Evolutionary conservation across 2,329 filamentous ascomycete genomes (phyloP).

Genomic region (Ophiostoma sp.): DNA sequence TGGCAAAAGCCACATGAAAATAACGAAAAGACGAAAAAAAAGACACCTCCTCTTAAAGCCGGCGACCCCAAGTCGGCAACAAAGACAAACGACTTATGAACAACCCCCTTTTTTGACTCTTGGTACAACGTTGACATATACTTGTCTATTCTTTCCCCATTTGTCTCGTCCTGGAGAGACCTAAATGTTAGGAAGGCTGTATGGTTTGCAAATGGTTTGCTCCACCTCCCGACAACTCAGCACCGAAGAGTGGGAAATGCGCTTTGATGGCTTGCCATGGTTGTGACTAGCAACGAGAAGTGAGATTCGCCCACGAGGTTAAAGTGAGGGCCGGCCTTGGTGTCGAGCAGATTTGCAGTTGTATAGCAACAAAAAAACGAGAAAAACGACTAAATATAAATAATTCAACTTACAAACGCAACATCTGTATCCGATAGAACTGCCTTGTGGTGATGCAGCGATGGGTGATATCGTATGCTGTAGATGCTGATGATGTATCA

Average conservation of each 20-base stretch:
- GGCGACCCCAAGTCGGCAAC: background rate
- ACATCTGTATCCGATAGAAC: background rate
- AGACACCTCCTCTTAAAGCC: background rate
- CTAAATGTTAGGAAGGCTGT: conserved; percentile 17
- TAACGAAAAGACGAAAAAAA: conserved; percentile 16
- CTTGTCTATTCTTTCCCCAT: conserved; percentile 41
- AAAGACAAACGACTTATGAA: conserved; percentile 21
- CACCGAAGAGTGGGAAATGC: conserved; percentile 64
- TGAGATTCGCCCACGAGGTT: conserved; percentile 62
- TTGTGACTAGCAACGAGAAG: conserved; percentile 8
- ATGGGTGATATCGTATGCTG: background rate
- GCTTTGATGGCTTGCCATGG: conserved; percentile 15
- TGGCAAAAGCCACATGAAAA: conserved; percentile 14
- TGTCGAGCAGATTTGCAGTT: conserved; percentile 57
- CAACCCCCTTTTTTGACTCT: conserved; percentile 44
- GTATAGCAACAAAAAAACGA: conserved; percentile 29
- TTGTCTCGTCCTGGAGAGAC: conserved; percentile 10
- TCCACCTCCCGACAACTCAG: conserved; percentile 63
- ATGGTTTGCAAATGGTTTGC: conserved; percentile 55
- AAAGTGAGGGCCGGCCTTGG: conserved; percentile 65
- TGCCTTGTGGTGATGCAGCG: background rate
- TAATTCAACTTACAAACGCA: background rate
- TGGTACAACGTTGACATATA: conserved; percentile 44
- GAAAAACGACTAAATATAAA: conserved; percentile 26
- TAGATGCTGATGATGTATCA: background rate